A percentile compares a stretch with the other conserved stretches of the same genome.
phyloP scores from a whole-genome alignment of 2,329 filamentous ascomycete species.

The Hymenoscyphus repandus region DNA sequence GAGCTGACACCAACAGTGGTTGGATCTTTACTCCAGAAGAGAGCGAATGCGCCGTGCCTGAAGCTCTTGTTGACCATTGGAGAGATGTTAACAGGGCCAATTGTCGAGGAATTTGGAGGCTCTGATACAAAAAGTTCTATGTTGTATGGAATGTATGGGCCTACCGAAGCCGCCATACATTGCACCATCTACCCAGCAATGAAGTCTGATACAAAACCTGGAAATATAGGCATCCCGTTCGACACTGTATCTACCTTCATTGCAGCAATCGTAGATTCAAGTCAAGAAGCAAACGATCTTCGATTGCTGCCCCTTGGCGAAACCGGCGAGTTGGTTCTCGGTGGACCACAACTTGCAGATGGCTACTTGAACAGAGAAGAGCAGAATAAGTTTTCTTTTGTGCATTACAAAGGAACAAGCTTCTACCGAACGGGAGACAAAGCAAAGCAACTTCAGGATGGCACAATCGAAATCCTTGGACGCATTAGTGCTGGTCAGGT shows the following conservation, averaged over 20 bases:
- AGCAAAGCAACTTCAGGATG: constrained; percentile 60
- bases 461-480: constrained; percentile 76
- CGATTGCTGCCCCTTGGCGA: constrained; percentile 28
- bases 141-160: constrained; percentile 90
- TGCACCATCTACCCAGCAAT: constrained; percentile 72
- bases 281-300: constrained; percentile 18
- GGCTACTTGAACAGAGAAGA: constrained; percentile 79
- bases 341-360: constrained; percentile 71
- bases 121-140: constrained; percentile 46
- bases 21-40: constrained; percentile 65
- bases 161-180: constrained; percentile 87
- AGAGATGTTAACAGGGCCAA: constrained; percentile 78
- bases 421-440: constrained; percentile 85
- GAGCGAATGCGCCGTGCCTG: constrained; percentile 61
- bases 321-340: constrained; percentile 65
- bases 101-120: constrained; percentile 73
- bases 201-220: constrained; percentile 47
- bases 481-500: constrained; percentile 77
- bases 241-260: constrained; percentile 57
- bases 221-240: constrained; percentile 72
- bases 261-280: constrained; percentile 17
- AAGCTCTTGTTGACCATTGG: constrained; percentile 79
- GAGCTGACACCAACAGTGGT: constrained; percentile 88
- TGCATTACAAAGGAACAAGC: constrained; percentile 56
- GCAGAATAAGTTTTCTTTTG: constrained; percentile 67